phyloP scores from a whole-genome alignment of 306 rosid species.

The Amphicarpaea edgeworthii region DNA sequence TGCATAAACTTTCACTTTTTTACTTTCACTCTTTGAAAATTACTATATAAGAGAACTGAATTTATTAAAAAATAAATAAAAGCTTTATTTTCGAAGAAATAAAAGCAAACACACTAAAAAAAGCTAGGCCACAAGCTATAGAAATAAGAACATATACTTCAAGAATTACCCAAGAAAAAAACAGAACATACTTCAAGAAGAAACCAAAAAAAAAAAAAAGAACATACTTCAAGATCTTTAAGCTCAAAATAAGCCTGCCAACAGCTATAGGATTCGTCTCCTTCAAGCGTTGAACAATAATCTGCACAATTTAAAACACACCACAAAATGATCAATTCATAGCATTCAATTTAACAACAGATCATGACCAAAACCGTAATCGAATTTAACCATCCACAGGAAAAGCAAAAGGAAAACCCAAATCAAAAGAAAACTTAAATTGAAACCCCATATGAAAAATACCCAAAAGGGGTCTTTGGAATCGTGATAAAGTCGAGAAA shows the following conservation, averaged over 20 bases:
- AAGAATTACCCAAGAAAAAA: too few relatives aligned
- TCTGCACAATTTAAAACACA: conserved; percentile 50
- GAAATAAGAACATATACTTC: conserved; percentile 26
- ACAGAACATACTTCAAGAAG: too few relatives aligned
- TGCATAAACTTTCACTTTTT: neutral
- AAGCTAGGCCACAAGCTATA: neutral
- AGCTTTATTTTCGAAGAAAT: neutral
- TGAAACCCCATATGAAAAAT: neutral
- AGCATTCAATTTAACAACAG: neutral
- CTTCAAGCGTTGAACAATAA: conserved; percentile 85
- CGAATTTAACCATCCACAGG: neutral
- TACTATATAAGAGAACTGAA: conserved; percentile 1
- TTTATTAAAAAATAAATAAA: neutral
- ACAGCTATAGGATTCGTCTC: conserved; percentile 85
- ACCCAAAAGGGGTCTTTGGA: conserved; percentile 1
- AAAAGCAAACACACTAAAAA: neutral
- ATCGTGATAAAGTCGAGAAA: neutral
- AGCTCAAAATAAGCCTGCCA: conserved; percentile 96
- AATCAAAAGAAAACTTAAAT: neutral
- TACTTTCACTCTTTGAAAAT: neutral
- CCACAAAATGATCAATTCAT: neutral
- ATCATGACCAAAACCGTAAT: neutral
- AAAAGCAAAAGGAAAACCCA: neutral
- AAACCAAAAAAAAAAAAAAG: too few relatives aligned
- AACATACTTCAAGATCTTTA: conserved; percentile 79